These are phyloP conservation scores for Mikania micrantha DNA, from an alignment of 129 eudicot genomes.

Conservation along the genomic window DNA sequence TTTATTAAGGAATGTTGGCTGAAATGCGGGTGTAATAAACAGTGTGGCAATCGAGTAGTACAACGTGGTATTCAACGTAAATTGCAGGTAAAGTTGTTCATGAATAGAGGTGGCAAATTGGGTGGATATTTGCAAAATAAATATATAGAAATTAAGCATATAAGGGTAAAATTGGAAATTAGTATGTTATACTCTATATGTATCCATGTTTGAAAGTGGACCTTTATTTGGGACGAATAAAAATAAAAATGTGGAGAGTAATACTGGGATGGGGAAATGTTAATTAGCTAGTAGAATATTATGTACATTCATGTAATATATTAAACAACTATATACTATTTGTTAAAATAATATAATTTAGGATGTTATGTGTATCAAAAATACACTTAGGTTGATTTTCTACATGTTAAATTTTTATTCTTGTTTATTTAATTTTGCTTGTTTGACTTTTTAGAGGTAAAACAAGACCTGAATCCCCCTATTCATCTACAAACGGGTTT, in stretches of 20 bases:
- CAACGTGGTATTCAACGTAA: conserved; percentile 76
- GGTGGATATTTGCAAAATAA: neutral
- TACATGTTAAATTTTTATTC: too few relatives aligned
- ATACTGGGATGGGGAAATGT: too few relatives aligned
- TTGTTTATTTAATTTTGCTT: too few relatives aligned
- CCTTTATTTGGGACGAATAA: too few relatives aligned
- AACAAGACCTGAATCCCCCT: neutral
- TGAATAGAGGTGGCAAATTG: neutral
- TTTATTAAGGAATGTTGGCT: conserved; percentile 91
- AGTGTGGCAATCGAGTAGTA: conserved; percentile 88
- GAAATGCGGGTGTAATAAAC: conserved; percentile 79
- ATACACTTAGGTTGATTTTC: too few relatives aligned
- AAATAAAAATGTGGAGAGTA: too few relatives aligned
- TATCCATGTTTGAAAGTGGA: too few relatives aligned
- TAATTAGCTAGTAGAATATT: neutral
- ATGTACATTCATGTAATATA: neutral
- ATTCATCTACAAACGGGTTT: neutral
- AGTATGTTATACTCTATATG: too few relatives aligned
- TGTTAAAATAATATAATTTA: neutral
- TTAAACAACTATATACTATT: neutral
- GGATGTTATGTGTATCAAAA: neutral
- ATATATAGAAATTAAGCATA: neutral
- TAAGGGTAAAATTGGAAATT: too few relatives aligned
- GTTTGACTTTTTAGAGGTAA: neutral
- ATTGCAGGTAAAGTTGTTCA: conserved; percentile 48